Base-by-base conservation (phyloP, 306 rosid species). In the Fragaria nilgerrensis region DNA sequence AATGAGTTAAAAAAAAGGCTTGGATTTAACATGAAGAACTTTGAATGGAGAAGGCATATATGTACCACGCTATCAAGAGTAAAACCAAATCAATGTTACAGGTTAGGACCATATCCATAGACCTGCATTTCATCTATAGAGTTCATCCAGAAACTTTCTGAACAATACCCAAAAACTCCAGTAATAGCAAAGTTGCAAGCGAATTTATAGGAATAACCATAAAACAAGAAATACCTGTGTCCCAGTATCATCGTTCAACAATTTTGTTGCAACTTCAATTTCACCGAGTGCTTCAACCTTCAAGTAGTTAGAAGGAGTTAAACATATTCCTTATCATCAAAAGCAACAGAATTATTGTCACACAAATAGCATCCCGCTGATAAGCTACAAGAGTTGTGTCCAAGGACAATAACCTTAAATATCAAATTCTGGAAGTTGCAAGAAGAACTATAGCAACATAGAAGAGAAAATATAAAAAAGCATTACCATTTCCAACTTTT, bases 231-330 rank as follows among this genome's bases (percentile, higher is more conserved):
- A 17, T 84, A 96, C 99, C 99, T 92, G 88, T 81, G 81, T 77
- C 48, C 72, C 93, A 23, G 74, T 72, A 49, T 86, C 90, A 29
- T 82, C 87, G 61, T 88, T 72, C 87, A 96, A 76, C 72, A 96
- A 87, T 85, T 88, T 96, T 11, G 96, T 87, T 68, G 99, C 99
- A 84, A 96, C 88, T 87, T 90, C 99, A 70, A 96, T 96, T 84
- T 96, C 96, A 79, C 85, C 84, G 49, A 96, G 92, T 68, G 99
- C 97, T 84, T 96, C 99, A 80, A 96, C 98, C 99, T 95, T 81
- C 82, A 86, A 75, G 76, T 65, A 77, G 82, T 81, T 49, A 72
- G 36, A 78, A 62, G 72, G 67, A 75, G 65, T 80, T 77, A 41
- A 39, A 36, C n/a, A 74, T 22, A n/a, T 20, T 66, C 58, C 75